Evolutionary conservation across 2,329 filamentous ascomycete species (phyloP), one percentile per base, ranked within the genome.

Genomic region (Xylariomycetidae sp.): DNA sequence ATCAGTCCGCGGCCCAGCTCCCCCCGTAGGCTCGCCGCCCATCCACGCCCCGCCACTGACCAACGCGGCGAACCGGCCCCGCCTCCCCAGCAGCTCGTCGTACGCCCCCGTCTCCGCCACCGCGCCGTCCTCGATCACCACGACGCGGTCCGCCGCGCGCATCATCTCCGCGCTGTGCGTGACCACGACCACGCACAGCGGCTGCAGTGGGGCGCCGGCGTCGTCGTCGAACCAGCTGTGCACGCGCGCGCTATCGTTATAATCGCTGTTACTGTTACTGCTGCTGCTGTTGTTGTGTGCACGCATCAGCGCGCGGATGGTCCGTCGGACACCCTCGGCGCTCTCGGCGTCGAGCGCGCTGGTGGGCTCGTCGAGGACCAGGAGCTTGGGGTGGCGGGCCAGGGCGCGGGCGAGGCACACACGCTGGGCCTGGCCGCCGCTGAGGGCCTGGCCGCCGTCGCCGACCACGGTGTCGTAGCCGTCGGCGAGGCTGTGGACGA

Each of bases 121-220:
- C 2, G 74, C 65, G 3, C 74, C 70, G 0, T 78, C 73, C n/a
- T 84, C 73, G 18, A 93, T 47, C 41, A 95, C 76, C 1, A 90
- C 66, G 6, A 95, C 65, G 27, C 74, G 68, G 53, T 87, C 79
- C 1, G 82, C 84, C 38, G 85, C 74, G 37, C 72, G 70, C 85
- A 96, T 95, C 86, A 95, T 93, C 51, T 90, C 82, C 40, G 66
- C 68, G 36, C 72, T 76, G 59, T 95, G 90, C 30, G 88, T 95
- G 24, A 94, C 81, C 16, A 93, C 71, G 12, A 95, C 67, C 0
- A 94, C 76, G 0, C 83, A 83, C 56, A 86, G 72, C n/a, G n/a
- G n/a, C n/a, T n/a, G n/a, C n/a, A n/a, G n/a, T n/a, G n/a, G n/a
- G 10, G 27, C 37, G 12, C 35, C 29, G 20, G 13, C 8, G 29